Evolutionary conservation across 2,329 filamentous ascomycete species (phyloP), one percentile per base, ranked within the genome.

Genomic region (Apiospora hydei): DNA sequence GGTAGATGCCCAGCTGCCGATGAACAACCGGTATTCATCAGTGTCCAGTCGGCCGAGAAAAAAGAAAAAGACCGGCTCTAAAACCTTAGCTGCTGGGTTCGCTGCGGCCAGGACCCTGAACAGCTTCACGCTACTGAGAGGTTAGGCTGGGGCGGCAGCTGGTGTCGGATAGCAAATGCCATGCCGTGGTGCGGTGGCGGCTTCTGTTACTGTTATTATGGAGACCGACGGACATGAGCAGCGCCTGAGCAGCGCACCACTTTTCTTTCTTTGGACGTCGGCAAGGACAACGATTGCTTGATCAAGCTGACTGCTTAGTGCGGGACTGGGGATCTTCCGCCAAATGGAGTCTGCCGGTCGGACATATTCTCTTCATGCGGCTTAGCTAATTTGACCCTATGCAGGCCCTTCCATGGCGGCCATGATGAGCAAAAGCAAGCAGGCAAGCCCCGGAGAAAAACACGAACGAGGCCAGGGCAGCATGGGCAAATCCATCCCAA

Each of bases 311-410:
- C 74, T 76, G 34, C 57, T 64, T 21, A 77, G 74, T 75, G 78
- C 77, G 80, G 78, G 78, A 78, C 75, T 77, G 76, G 76, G 77
- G 81, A 82, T 82, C 80, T 77, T 80, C 76, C 75, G 80, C 78
- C 77, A 73, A 81, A 81, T 80, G 79, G 81, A 78, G 78, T 73
- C 77, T 81, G 75, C 77, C 78, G 77, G 76, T 78, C 82, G 82
- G 82, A 77, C 78, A 72, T 76, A 75, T 74, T 78, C 79, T 77
- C 82, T 82, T 51, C 76, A 84, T 82, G 71, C 68, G 79, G 81
- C 72, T 77, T 82, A 82, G 76, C 71, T 16, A 38, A 34, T 21
- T 38, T 38, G 53, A 61, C 16, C 7, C 53, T 61, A 61, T 61
- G 53, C 53, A 61, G 30, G 53, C 53, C 30, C 53, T 61, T 34